These are phyloP conservation scores for Trichothecium roseum DNA, from an alignment of 2,329 filamentous ascomycete genomes.

Conservation along the genomic window DNA sequence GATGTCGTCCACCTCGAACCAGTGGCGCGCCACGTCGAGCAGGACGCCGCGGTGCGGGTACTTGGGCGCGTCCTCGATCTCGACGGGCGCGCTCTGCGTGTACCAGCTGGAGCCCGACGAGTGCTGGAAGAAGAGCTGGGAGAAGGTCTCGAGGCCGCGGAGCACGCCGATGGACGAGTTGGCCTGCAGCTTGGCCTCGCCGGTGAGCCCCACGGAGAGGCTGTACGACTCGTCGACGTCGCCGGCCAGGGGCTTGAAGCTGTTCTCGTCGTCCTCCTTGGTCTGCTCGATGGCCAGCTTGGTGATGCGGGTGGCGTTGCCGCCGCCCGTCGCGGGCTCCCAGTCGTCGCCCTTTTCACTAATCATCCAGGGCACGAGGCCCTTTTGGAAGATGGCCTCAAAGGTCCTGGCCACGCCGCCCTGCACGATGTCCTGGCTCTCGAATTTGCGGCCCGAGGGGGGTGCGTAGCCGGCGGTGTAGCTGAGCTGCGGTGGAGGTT, in stretches of 20 bases:
- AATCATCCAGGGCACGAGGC: conserved; percentile 72
- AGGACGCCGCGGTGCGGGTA: conserved; percentile 73
- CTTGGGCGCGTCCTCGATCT: conserved; percentile 61
- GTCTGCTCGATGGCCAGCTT: conserved; percentile 55
- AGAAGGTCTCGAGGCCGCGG: conserved; percentile 65
- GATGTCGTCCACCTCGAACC: conserved; percentile 57
- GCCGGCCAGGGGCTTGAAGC: conserved; percentile 51
- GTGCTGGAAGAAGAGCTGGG: conserved; percentile 70
- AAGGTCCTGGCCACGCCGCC: conserved; percentile 49
- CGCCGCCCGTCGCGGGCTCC: conserved; percentile 42
- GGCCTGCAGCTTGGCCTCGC: conserved; percentile 52
- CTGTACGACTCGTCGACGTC: conserved; percentile 68
- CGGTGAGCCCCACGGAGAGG: conserved; percentile 46
- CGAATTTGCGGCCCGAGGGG: conserved; percentile 24
- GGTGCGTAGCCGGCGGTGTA: conserved; percentile 35
- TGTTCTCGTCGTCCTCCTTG: conserved; percentile 35
- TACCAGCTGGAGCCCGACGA: conserved; percentile 50
- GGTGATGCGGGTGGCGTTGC: conserved; percentile 38
- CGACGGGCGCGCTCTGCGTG: conserved; percentile 59
- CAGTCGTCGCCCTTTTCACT: conserved; percentile 51
- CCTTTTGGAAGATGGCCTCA: conserved; percentile 53
- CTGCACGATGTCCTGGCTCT: conserved; percentile 43
- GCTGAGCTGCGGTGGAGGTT: conserved; percentile 30
- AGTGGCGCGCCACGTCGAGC: conserved; percentile 67
- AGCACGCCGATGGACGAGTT: conserved; percentile 59